These are phyloP conservation scores for Entophlyctis helioformis DNA, from an alignment of 192 early-diverging fungal genomes.

Conservation along the genomic window DNA sequence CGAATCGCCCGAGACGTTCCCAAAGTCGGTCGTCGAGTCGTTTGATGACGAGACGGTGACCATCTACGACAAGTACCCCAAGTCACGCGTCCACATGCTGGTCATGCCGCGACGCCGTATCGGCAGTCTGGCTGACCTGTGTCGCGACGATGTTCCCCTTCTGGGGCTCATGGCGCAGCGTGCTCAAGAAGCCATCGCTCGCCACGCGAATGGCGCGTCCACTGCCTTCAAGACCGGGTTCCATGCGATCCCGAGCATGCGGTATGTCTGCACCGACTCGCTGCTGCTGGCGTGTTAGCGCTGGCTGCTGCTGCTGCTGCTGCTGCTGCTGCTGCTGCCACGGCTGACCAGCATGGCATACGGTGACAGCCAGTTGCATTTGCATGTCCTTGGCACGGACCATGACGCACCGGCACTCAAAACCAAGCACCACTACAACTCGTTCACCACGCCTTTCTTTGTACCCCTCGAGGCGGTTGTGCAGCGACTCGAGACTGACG, in stretches of 20 bases:
- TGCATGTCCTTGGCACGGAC: slow-evolving; percentile 55
- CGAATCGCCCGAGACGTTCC: slow-evolving; percentile 22
- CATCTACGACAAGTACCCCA: slow-evolving; percentile 42
- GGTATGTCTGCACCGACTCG: slow-evolving; percentile 7
- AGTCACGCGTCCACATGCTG: slow-evolving; percentile 27
- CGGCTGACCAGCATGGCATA: background rate
- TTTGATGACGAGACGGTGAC: slow-evolving; percentile 31
- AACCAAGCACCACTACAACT: slow-evolving; percentile 52
- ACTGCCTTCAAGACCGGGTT: slow-evolving; percentile 42
- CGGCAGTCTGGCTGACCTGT: slow-evolving; percentile 21
- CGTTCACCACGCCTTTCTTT: slow-evolving; percentile 53
- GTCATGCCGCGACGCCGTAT: slow-evolving; percentile 33
- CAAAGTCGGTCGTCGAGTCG: slow-evolving; percentile 18
- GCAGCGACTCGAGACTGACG: too few relatives aligned
- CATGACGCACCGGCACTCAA: slow-evolving; percentile 35
- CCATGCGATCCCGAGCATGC: slow-evolving; percentile 47
- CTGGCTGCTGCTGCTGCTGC: background rate
- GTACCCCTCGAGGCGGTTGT: slow-evolving; percentile 23
- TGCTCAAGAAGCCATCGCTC: slow-evolving; percentile 6
- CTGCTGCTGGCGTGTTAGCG: background rate
- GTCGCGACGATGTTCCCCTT: slow-evolving; percentile 11
- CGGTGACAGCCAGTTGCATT: slow-evolving; percentile 36
- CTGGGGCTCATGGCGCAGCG: slow-evolving; percentile 18
- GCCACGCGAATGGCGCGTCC: slow-evolving; percentile 9
- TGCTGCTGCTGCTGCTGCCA: background rate